A percentile compares a stretch with the other conserved stretches of the same genome.
Evolutionary conservation across 352 stramenopile species (phyloP).

Genomic region (Pythium aphanidermatum): DNA sequence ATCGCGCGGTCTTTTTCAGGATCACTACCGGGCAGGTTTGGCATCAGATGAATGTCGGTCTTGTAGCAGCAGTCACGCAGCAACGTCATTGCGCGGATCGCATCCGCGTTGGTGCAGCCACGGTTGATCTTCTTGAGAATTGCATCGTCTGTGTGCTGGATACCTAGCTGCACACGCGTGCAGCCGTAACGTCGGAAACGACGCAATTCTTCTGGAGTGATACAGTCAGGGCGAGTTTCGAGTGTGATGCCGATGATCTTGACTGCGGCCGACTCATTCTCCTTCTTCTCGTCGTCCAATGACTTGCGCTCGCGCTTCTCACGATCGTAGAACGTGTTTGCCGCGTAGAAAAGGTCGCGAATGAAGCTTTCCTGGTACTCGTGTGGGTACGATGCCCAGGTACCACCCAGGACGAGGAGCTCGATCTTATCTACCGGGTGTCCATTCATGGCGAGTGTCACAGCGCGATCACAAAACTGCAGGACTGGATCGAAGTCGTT

Average conservation of each 20-base stretch:
- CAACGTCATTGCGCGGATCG: conserved; percentile 68
- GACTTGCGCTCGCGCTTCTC: conserved; percentile 57
- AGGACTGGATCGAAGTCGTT: conserved; percentile 90
- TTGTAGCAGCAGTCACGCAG: conserved; percentile 93
- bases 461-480: conserved; percentile 88
- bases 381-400: conserved; percentile 90
- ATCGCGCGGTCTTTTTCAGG: conserved; percentile 82
- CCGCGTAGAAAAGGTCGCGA: conserved; percentile 89
- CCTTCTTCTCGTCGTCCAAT: conserved; percentile 84
- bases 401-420: conserved; percentile 87
- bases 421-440: conserved; percentile 93
- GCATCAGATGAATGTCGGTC: conserved; percentile 92
- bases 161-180: conserved; percentile 86
- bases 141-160: conserved; percentile 90
- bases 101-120: conserved; percentile 70
- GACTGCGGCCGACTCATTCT: conserved; percentile 78
- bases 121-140: conserved; percentile 91
- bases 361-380: conserved; percentile 90
- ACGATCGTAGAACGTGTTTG: conserved; percentile 88
- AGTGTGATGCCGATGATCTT: conserved; percentile 91
- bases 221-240: conserved; percentile 88
- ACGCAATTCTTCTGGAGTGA: conserved; percentile 82
- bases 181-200: conserved; percentile 79
- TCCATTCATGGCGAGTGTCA: conserved; percentile 89
- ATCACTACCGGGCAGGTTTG: conserved; percentile 85